Base-by-base conservation (phyloP, 257 asterid species). In the Paulownia fortunei region DNA sequence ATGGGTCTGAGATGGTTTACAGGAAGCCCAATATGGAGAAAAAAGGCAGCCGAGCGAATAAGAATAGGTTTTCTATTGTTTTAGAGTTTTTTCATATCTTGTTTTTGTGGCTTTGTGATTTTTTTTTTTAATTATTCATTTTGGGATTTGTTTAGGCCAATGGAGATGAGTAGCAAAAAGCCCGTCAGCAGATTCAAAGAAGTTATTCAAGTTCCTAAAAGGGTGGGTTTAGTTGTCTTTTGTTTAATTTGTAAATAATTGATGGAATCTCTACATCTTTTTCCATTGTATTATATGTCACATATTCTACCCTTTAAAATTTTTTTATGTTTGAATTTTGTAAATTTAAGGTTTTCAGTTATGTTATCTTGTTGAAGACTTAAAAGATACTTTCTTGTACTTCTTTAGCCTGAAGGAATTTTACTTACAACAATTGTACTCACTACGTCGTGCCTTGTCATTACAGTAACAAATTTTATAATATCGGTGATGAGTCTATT, bases 81-180 rank as follows among this genome's bases (percentile, higher is more conserved):
- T 12, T 49, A n/a, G 8, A 24, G 18, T 2, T 44, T 5, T 52
- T 41, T 24, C 54, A 13, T 67, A 10, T 12, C 23, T 36, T 49
- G 47, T 30, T 4, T 52, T 60, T 27, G 19, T 30, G 27, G 39
- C 16, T 18, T 58, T 52, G 5, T 76, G 62, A 4, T 37, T 42
- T 19, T 30, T 36, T 65, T 0, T 32, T 16, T 70, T 49, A n/a
- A 13, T 72, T 37, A 15, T 32, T 42, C n/a, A 15, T 56, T 76
- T 56, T 49, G 60, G 42, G 26, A 41, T 72, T 42, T 78, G 73
- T 75, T 74, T 77, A 94, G 98, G 89, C 99, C 99, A n/a, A 83
- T 87, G 94, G 99, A 93, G 84, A 87, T 93, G 73, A 96, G 91
- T 82, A 89, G 91, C 86, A 96, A 90, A 91, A 92, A 88, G 84